These are phyloP conservation scores for Umbelopsis sp. DNA, from an alignment of 371 early-diverging fungal genomes.

Conservation along the genomic window DNA sequence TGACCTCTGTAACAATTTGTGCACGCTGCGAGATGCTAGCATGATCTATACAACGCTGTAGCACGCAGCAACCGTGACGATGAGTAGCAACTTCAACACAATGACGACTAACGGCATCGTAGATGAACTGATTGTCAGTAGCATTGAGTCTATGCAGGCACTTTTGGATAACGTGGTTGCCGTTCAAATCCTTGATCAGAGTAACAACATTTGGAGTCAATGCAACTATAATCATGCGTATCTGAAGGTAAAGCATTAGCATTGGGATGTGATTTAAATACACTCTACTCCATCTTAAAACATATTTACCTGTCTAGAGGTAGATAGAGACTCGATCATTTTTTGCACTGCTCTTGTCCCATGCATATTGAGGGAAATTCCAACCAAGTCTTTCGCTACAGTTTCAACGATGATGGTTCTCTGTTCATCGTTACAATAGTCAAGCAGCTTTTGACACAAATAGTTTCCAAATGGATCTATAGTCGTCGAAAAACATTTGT, in stretches of 20 bases:
- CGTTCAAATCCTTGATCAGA: slow-evolving; percentile 94
- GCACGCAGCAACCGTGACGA: slow-evolving; percentile 96
- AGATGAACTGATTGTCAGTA: slow-evolving; percentile 85
- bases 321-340: slow-evolving; percentile 83
- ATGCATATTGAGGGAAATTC: slow-evolving; percentile 93
- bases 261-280: no score
- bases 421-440: slow-evolving; percentile 78
- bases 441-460: slow-evolving; percentile 87
- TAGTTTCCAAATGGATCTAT: slow-evolving; percentile 93
- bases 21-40: slow-evolving; percentile 41
- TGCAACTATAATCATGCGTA: slow-evolving; percentile 71
- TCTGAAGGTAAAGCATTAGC: slow-evolving; percentile 40
- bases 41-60: slow-evolving; percentile 96
- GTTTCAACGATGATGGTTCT: slow-evolving; percentile 72
- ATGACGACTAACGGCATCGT: slow-evolving; percentile 81
- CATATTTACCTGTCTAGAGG: slow-evolving; percentile 55
- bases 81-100: slow-evolving; percentile 91
- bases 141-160: slow-evolving; percentile 77
- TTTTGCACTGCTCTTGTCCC: slow-evolving; percentile 98
- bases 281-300: no score
- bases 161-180: slow-evolving; percentile 98
- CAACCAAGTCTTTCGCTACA: slow-evolving; percentile 74
- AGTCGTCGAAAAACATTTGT: background rate
- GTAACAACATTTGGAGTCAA: slow-evolving; percentile 80
- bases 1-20: slow-evolving; percentile 80